phyloP scores from a whole-genome alignment of 371 early-diverging fungal genomes.

The Mucor irregularis region DNA sequence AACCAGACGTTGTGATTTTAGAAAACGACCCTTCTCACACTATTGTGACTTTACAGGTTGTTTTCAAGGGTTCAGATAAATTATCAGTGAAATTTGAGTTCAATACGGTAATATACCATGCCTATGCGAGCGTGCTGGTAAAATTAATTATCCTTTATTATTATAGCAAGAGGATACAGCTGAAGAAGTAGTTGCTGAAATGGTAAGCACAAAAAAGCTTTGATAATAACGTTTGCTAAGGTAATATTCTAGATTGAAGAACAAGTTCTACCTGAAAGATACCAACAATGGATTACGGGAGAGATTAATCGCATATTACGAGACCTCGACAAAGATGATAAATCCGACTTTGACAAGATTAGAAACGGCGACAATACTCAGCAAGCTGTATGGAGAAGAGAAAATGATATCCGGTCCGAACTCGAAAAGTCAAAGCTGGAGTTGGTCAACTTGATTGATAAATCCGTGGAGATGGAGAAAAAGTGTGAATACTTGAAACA shows the following conservation, averaged over 20 bases:
- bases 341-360: conserved; percentile 40
- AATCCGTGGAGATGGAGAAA: conserved; percentile 29
- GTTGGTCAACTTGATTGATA: conserved; percentile 17
- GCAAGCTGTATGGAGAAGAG: conserved; percentile 41
- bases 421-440: conserved; percentile 34
- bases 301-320: conserved; percentile 84
- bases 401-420: conserved; percentile 36
- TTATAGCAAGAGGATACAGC: conserved; percentile 80
- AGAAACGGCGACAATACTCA: conserved; percentile 17
- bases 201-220: conserved; percentile 45
- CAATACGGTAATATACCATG: conserved; percentile 39
- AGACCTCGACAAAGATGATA: conserved; percentile 57
- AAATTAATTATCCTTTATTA: not conserved
- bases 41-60: conserved; percentile 75
- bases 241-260: conserved; percentile 79
- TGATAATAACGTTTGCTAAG: not conserved
- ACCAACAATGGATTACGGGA: conserved; percentile 74
- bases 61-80: conserved; percentile 79
- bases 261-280: conserved; percentile 70
- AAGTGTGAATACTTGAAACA: conserved; percentile 28
- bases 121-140: not conserved
- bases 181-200: conserved; percentile 88
- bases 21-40: conserved; percentile 62
- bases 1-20: conserved; percentile 73
- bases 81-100: conserved; percentile 90